Evolutionary conservation across 2,329 filamentous ascomycete genomes (phyloP), one percentile per base, ranked within the genome.

Genomic region (Colletotrichum agaves): DNA sequence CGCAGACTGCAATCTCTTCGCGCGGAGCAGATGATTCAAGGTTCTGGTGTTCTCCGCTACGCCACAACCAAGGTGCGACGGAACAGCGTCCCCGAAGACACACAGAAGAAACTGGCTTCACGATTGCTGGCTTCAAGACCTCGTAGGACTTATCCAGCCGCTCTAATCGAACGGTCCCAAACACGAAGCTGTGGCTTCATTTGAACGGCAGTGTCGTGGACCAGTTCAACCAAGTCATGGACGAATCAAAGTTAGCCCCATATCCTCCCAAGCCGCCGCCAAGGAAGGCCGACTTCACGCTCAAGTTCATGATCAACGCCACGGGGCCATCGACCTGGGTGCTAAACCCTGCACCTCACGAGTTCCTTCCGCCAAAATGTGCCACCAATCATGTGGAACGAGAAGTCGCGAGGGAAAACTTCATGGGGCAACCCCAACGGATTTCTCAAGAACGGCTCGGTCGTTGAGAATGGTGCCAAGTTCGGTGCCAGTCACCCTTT

Each of bases 361-460:
- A 64, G 23, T 64, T 64, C 37, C n/a, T 64, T 64, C 27, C 61
- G 61, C 3, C 61, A 64, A n/a, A 64, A 64, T n/a, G 61, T 64
- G 2, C 61, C 61, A 12, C 55, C 61, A 3, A 64, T 64, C 5
- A 3, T 64, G 2, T 64, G 61, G 55, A 60, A 64, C 12, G 17
- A 50, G 8, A 27, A 60, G 1, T 64, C 61, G 1, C 46, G 56
- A 10, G 62, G 62, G 1, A 33, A 47, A 1, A 65, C 62, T 0
- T 65, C 55, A 1, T 65, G 62, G 62, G 61, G 61, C 0, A 44
- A 63, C 1, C 37, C 62, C 2, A 43, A 65, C 6, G 62, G 56
- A 0, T 47, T 65, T 1, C 56, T 65, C 5, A 55, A 5, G 6
- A 65, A 65, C 31, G 56, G 62, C 1, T 65, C 62, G 3, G n/a